Conservation (phyloP, 345 rosid genomes). For the Carallia pectinifolia region DNA sequence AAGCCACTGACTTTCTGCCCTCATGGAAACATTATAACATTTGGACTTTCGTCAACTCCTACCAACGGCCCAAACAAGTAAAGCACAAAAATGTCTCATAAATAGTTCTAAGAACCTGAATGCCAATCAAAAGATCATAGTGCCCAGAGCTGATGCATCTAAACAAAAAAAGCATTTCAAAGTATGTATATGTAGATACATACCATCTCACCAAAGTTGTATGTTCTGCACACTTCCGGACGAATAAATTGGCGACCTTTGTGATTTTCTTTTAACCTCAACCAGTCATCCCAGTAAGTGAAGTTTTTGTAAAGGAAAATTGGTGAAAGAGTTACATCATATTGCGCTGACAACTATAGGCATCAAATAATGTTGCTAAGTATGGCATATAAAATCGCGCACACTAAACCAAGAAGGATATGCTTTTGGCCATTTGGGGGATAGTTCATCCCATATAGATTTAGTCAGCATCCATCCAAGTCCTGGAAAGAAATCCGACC, state of each 20-base stretch:
- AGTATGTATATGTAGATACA: conserved; percentile 23
- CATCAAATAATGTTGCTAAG: conserved; percentile 8
- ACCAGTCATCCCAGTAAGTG: conserved; percentile 99
- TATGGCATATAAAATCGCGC: conserved; percentile 10
- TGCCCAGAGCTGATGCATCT: neutral
- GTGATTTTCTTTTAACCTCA: conserved; percentile 86
- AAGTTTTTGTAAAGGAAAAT: conserved; percentile 57
- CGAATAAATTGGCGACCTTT: conserved; percentile 89
- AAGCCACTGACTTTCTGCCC: neutral
- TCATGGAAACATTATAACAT: neutral
- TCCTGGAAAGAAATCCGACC: conserved; percentile 99
- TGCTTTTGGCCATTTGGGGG: conserved; percentile 99
- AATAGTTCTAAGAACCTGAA: neutral
- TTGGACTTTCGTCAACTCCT: neutral
- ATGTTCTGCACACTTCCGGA: conserved; percentile 98
- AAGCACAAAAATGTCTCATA: neutral
- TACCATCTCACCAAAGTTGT: conserved; percentile 98
- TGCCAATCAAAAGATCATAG: neutral
- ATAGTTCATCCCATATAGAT: conserved; percentile 89
- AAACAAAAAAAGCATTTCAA: conserved; percentile 15
- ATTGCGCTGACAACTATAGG: neutral
- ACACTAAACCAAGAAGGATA: conserved; percentile 54
- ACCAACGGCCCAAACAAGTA: neutral
- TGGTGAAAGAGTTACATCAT: conserved; percentile 8
- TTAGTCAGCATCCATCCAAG: conserved; percentile 97